phyloP scores from a whole-genome alignment of 2,329 filamentous ascomycete genomes.

The Akanthomyces lecanii region DNA sequence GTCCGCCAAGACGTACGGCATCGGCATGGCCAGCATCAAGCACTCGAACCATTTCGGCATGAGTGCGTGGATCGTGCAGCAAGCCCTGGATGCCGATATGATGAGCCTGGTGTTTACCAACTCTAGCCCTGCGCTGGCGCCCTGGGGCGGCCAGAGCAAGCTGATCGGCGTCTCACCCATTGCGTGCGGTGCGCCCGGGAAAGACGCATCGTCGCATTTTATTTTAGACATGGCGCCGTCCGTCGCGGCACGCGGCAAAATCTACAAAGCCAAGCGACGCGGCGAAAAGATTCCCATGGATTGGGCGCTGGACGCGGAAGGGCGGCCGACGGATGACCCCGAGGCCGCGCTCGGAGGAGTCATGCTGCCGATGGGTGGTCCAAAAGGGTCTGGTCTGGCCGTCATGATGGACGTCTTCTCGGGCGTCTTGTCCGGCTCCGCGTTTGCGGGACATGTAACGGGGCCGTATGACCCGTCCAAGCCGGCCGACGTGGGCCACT shows the following conservation, averaged over 20 bases:
- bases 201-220: conserved; percentile 50
- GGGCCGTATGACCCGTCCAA: conserved; percentile 69
- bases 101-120: conserved; percentile 70
- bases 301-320: conserved; percentile 73
- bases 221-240: conserved; percentile 73
- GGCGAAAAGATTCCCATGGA: conserved; percentile 66
- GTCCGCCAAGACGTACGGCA: conserved; percentile 58
- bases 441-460: conserved; percentile 73
- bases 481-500: conserved; percentile 69
- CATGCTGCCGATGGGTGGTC: conserved; percentile 82
- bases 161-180: conserved; percentile 72
- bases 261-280: conserved; percentile 64
- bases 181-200: conserved; percentile 68
- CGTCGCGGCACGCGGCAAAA: conserved; percentile 66
- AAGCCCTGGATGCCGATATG: conserved; percentile 68
- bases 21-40: conserved; percentile 72
- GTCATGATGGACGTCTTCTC: conserved; percentile 92
- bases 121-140: conserved; percentile 66
- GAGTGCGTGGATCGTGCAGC: conserved; percentile 74
- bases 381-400: conserved; percentile 71
- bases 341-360: conserved; percentile 67
- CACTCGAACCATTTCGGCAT: conserved; percentile 83
- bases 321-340: conserved; percentile 67
- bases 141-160: conserved; percentile 64
- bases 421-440: conserved; percentile 70